phyloP scores from a whole-genome alignment of 768 basidiomycete species.

The Lanmaoa rubissima region DNA sequence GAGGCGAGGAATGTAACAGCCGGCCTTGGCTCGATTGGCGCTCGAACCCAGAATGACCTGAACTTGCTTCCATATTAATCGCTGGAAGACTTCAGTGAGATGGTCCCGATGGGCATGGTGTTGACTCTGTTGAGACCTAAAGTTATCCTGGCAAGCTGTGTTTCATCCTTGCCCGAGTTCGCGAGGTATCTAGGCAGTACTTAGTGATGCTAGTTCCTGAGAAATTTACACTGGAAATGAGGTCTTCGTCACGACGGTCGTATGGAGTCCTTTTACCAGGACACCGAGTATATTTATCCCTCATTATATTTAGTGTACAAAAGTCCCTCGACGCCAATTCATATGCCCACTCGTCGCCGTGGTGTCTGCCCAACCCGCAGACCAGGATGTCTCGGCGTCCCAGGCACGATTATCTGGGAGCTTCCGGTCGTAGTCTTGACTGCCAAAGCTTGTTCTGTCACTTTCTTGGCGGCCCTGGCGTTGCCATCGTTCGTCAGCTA shows the following conservation, averaged over 20 bases:
- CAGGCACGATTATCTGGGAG: conserved; percentile 72
- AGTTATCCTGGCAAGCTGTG: neutral
- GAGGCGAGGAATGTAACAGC: conserved; percentile 49
- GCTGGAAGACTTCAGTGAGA: conserved; percentile 1
- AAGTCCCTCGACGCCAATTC: conserved; percentile 7
- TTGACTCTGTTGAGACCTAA: neutral
- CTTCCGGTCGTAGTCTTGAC: conserved; percentile 53
- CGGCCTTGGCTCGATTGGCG: conserved; percentile 24
- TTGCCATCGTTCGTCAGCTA: conserved; percentile 3
- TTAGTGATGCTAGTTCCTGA: conserved; percentile 7
- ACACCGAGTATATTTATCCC: neutral
- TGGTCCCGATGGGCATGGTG: conserved; percentile 6
- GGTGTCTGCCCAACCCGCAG: conserved; percentile 74
- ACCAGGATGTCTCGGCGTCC: conserved; percentile 73
- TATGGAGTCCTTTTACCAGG: neutral
- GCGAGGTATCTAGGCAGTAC: conserved; percentile 7
- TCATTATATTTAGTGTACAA: conserved; percentile 1
- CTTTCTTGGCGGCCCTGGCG: conserved; percentile 58
- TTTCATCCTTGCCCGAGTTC: neutral
- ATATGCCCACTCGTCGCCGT: conserved; percentile 70
- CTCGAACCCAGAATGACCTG: conserved; percentile 14
- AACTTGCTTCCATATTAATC: conserved; percentile 18
- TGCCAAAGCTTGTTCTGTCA: conserved; percentile 57
- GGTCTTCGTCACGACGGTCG: neutral
- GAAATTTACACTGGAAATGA: conserved; percentile 3